Evolutionary conservation across 371 early-diverging fungal species (phyloP).

Genomic region (Apophysomyces elegans): DNA sequence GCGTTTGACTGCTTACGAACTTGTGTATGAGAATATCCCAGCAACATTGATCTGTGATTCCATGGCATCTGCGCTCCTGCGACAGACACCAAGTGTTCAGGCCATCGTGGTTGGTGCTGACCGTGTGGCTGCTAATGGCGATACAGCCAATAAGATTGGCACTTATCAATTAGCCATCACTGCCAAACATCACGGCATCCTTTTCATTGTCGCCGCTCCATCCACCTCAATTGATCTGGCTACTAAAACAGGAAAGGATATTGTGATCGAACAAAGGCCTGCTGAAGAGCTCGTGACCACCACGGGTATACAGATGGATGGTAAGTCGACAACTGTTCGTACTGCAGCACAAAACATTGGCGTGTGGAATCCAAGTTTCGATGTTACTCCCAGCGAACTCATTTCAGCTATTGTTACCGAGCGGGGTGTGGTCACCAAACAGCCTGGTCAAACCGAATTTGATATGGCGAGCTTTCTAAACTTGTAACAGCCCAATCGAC

Average conservation of each 20-base stretch:
- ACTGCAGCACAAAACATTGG: constrained; percentile 84
- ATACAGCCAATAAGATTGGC: constrained; percentile 98
- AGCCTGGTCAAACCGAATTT: constrained; percentile 53
- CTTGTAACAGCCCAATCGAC: neutral
- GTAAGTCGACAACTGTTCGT: constrained; percentile 61
- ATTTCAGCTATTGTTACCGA: constrained; percentile 96
- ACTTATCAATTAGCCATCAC: constrained; percentile 95
- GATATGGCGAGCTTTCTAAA: constrained; percentile 60
- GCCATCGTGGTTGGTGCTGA: constrained; percentile 98
- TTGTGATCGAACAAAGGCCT: constrained; percentile 88
- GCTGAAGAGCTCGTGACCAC: constrained; percentile 78
- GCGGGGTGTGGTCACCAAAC: constrained; percentile 80
- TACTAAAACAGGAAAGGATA: constrained; percentile 70
- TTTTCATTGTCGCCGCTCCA: constrained; percentile 96
- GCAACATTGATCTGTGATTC: constrained; percentile 90
- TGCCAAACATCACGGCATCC: constrained; percentile 83
- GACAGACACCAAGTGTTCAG: constrained; percentile 53
- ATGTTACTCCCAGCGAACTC: constrained; percentile 88
- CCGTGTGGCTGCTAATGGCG: constrained; percentile 95
- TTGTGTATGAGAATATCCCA: constrained; percentile 91
- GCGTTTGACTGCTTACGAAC: constrained; percentile 93
- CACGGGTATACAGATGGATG: constrained; percentile 61
- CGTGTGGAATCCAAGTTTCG: constrained; percentile 98
- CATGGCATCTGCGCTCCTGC: constrained; percentile 87
- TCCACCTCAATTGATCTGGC: constrained; percentile 88